Evolutionary conservation across 2,329 filamentous ascomycete species (phyloP), one percentile per base, ranked within the genome.

Genomic region (Chrysosphaeria jannelii): DNA sequence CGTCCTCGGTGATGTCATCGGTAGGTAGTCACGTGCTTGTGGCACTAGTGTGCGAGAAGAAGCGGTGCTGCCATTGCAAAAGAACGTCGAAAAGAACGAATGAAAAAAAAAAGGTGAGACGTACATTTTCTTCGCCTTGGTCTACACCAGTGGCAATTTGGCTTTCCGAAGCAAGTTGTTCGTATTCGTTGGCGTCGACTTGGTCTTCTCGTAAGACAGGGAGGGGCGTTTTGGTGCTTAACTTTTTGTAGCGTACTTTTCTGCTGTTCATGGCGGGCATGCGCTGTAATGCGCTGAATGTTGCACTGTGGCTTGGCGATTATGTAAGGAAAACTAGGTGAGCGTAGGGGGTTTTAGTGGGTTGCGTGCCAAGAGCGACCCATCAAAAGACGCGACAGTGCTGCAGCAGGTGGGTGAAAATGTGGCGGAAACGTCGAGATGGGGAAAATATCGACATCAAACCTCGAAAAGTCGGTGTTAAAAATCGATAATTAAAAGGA

Each of bases 71-170:
- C n/a, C 16, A 18, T n/a, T 7, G 7, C 7, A 10, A 14, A 5
- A 2, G 17, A 5, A 7, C 8, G 8, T 9, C 10, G 13, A 14
- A 18, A 5, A 19, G n/a, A 23, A 13, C 10, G 18, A 20, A 20
- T 25, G 19, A 21, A 23, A 31, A 29, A 29, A 15, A 13, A 13
- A 20, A 18, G 29, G 35, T 36, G 34, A 32, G 34, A 74, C 78
- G 64, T 48, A 91, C 85, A 51, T 81, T 81, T 62, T 93, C 79
- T 50, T 97, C 85, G 33, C 67, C 74, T 43, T 89, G 79, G 48
- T 97, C 85, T 37, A 97, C 85, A 47, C 85, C 85, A 34, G 79
- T 91, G 42, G 85, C 78, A 42, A 91, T 76, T 68, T 75, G 49
- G 56, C 64, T 52, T 61, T 74, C 58, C 42, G 70, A 69, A 35